Conservation (phyloP, 2,329 filamentous ascomycete species). For the Trichoderma cornu-damae region DNA sequence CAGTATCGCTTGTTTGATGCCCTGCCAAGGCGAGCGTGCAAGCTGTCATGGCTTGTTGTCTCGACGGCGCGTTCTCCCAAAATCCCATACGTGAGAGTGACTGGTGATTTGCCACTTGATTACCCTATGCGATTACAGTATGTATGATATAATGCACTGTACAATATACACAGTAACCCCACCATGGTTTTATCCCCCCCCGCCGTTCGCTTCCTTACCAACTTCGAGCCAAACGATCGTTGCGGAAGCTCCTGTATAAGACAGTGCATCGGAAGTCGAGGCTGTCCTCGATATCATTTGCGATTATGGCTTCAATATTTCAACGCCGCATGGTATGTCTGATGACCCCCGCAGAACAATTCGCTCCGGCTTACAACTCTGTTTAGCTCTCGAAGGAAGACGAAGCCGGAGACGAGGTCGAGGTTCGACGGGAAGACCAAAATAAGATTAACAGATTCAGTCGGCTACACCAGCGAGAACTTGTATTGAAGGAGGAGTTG, state of each 20-base stretch:
- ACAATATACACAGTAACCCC: slow-evolving; percentile 13
- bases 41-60: slow-evolving; percentile 9
- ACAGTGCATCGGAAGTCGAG: not conserved
- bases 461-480: slow-evolving; percentile 81
- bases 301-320: slow-evolving; percentile 43
- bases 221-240: not conserved
- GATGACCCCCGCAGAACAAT: not conserved
- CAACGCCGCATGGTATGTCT: slow-evolving; percentile 54
- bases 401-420: slow-evolving; percentile 76
- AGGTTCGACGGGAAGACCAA: slow-evolving; percentile 94
- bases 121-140: not conserved
- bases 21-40: not conserved
- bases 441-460: slow-evolving; percentile 99
- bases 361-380: not conserved
- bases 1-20: not conserved
- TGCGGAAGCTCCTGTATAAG: not conserved
- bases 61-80: not conserved
- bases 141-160: slow-evolving; percentile 20
- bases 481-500: slow-evolving; percentile 72
- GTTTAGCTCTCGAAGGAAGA: slow-evolving; percentile 86
- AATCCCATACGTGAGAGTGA: slow-evolving; percentile 4
- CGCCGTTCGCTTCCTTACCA: not conserved
- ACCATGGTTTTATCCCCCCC: slow-evolving; percentile 13
- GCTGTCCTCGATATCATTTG: slow-evolving; percentile 19
- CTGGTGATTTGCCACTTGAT: not conserved